Conservation (phyloP, 768 basidiomycete genomes). For the Suillus placidus region DNA sequence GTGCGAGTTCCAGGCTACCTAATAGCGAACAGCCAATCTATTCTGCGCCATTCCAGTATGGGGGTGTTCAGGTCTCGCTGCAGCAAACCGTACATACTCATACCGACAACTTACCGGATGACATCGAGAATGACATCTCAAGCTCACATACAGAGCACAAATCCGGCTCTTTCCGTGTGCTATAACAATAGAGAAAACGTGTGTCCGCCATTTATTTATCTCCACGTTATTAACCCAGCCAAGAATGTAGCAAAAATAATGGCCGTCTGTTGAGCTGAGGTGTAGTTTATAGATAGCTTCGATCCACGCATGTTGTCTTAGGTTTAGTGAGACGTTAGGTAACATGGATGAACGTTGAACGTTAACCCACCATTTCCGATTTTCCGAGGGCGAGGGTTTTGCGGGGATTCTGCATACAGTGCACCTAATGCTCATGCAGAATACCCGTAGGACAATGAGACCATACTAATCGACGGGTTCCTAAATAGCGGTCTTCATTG, state of each 20-base stretch:
- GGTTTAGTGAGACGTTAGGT: neutral
- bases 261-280: neutral
- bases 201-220: too few relatives aligned
- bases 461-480: neutral
- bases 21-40: neutral
- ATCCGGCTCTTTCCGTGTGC: neutral
- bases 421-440: neutral
- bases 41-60: conserved; percentile 9
- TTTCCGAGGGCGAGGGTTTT: neutral
- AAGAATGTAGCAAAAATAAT: neutral
- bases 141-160: neutral
- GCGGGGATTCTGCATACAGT: neutral
- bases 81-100: conserved; percentile 14
- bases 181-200: neutral
- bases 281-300: neutral
- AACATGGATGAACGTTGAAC: neutral
- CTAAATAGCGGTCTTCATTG: neutral
- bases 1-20: neutral
- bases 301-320: neutral
- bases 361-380: too few relatives aligned
- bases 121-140: neutral
- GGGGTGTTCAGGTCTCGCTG: conserved; percentile 13
- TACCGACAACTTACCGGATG: conserved; percentile 8
- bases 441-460: neutral
- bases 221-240: neutral